A percentile compares a stretch with the other conserved stretches of the same genome.
Conservation (phyloP, 163 green algal species). For the Chlamydomonas reinhardtii region DNA sequence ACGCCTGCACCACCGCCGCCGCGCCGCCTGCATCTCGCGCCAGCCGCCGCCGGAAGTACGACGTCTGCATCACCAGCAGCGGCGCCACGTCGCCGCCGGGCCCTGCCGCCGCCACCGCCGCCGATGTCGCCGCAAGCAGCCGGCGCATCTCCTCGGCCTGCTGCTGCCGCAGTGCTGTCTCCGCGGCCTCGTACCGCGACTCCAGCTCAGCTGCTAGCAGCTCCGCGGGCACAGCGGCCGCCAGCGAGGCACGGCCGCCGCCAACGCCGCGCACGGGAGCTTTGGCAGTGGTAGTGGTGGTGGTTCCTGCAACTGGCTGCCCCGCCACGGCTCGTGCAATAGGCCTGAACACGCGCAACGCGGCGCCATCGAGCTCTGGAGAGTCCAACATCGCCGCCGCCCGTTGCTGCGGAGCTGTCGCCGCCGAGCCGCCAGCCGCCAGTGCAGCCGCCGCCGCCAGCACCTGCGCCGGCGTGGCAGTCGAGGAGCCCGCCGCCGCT, state of each 20-base stretch:
- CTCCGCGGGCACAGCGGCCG: neutral
- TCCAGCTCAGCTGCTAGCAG: neutral
- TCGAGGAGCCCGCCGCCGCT: too few species aligned
- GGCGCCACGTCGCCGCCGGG: neutral
- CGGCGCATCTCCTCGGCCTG: neutral
- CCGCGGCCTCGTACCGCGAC: neutral
- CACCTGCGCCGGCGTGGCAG: too few species aligned
- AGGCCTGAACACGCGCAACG: too few species aligned
- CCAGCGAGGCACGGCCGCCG: too few species aligned
- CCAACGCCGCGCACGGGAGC: too few species aligned
- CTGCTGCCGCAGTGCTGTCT: neutral
- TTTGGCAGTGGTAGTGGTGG: too few species aligned
- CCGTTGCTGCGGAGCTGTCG: too few species aligned
- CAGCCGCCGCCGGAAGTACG: slow-evolving; percentile 14
- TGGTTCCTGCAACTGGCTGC: too few species aligned
- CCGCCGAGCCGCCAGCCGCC: neutral
- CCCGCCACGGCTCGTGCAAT: too few species aligned
- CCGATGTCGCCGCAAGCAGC: neutral
- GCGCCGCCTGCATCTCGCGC: neutral
- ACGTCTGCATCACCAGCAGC: neutral
- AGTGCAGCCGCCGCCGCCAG: too few species aligned
- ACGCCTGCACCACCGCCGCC: neutral
- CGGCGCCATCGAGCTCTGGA: neutral
- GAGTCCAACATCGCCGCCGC: neutral
- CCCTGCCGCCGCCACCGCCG: neutral